Conservation (phyloP, 306 rosid species). For the Vigna nakashimae region DNA sequence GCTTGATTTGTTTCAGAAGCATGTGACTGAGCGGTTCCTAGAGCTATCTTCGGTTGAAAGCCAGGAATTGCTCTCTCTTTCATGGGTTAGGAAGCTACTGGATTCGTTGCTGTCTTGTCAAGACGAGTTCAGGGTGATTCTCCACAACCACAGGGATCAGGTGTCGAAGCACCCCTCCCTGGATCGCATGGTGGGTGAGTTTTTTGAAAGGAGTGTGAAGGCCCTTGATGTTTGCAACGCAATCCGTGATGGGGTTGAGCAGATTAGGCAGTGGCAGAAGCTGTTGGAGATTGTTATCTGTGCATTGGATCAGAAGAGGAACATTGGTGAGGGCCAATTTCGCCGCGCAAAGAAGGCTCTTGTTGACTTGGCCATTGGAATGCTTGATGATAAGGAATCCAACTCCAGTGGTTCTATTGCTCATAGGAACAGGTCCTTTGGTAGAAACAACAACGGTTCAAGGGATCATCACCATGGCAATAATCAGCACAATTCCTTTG, state of each 20-base stretch:
- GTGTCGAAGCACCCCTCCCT: slow-evolving; percentile 47
- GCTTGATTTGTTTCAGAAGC: slow-evolving; percentile 71
- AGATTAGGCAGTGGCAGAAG: slow-evolving; percentile 82
- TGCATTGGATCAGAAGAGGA: slow-evolving; percentile 65
- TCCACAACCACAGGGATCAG: slow-evolving; percentile 46
- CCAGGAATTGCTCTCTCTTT: slow-evolving; percentile 65
- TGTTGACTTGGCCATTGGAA: slow-evolving; percentile 73
- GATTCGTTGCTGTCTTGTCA: slow-evolving; percentile 71
- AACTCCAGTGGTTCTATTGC: slow-evolving; percentile 51
- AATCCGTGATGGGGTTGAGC: slow-evolving; percentile 85
- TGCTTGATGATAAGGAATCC: slow-evolving; percentile 90
- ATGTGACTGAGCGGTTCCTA: slow-evolving; percentile 57
- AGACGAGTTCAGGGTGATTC: slow-evolving; percentile 65
- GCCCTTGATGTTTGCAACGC: slow-evolving; percentile 92
- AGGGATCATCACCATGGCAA: slow-evolving; percentile 33
- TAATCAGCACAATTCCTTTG: slow-evolving; percentile 28
- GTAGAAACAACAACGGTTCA: slow-evolving; percentile 54
- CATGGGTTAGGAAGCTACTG: slow-evolving; percentile 77
- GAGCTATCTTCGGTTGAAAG: slow-evolving; percentile 51
- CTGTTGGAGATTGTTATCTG: slow-evolving; percentile 72
- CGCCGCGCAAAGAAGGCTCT: slow-evolving; percentile 91
- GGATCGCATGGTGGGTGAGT: slow-evolving; percentile 79
- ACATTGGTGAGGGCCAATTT: slow-evolving; percentile 81
- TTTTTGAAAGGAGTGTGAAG: slow-evolving; percentile 79
- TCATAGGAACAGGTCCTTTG: slow-evolving; percentile 85